Base-by-base conservation (phyloP, 257 asterid species). In the Solanum chilense region DNA sequence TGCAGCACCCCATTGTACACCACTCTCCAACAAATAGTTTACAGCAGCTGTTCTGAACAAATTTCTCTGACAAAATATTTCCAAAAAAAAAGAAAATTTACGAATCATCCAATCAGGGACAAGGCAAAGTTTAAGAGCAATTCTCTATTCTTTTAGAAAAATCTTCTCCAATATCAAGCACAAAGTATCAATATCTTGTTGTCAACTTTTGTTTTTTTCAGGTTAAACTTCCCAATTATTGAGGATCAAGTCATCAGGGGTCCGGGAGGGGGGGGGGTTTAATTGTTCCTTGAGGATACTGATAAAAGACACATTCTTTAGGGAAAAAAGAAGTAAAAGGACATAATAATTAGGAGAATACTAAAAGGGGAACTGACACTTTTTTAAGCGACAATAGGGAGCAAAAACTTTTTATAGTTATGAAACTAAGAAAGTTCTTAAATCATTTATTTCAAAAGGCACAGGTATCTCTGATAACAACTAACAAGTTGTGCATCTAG, bases 1-100 rank as follows among this genome's bases (percentile, higher is more conserved):
- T 78, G 98, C 96, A 85, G 93, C 96, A 82, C 99, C 99, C 99
- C 99, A 97, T 74, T 94, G 98, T 88, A 94, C 90, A 91, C 97
- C 98, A 91, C 96, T 92, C 90, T 97, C 99, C 93, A 93, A 90
- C 92, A 97, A 93, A 93, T 97, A 97, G 95, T 91, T 95, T 89
- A 88, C 93, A 35, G 96, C 98, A 88, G 98, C 99, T 84, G 94
- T 89, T 93, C 98, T 91, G 76, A 97, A 93, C 94, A 95, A 90
- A 91, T 92, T 92, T 88, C 98, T 95, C 98, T 95, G 91, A 47
- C 33, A 86, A 90, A 89, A 89, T 31, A 85, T 87, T 11, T 78
- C 56, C 86, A 87, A 87, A 15, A 52, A 52, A 88, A 62, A 9
- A 37, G 70, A 82, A 83, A 68, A 84, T 86, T 85, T 74, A 83